These are phyloP conservation scores for Takakia lepidozioides DNA, from an alignment of 225 moss, liverwort and hornwort genomes.

Conservation along the genomic window DNA sequence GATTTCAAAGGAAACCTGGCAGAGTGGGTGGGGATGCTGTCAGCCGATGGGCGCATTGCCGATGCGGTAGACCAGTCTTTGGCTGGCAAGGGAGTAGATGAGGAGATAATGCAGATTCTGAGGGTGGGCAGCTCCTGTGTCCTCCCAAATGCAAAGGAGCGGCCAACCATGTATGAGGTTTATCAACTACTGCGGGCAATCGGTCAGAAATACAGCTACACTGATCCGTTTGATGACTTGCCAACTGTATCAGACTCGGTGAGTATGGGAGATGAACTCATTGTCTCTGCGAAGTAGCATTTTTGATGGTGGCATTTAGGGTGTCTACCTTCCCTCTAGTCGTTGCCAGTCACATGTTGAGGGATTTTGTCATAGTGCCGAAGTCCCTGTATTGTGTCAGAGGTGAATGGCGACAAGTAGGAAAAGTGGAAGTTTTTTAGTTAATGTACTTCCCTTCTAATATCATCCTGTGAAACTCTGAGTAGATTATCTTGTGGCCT, in stretches of 20 bases:
- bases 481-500: no score
- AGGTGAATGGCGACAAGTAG: no score
- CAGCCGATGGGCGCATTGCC: constrained; percentile 12
- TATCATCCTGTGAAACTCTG: no score
- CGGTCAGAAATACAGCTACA: constrained; percentile 69
- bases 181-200: constrained; percentile 80
- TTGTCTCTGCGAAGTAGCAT: constrained; percentile 3
- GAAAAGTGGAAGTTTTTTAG: no score
- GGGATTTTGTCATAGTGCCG: no score
- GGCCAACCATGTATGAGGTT: constrained; percentile 83
- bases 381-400: no score
- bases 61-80: constrained; percentile 48
- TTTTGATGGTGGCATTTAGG: no score
- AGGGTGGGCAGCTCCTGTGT: constrained; percentile 71
- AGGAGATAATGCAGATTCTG: constrained; percentile 67
- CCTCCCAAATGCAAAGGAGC: constrained; percentile 44
- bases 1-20: constrained; percentile 61
- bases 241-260: constrained; percentile 12
- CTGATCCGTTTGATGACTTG: constrained; percentile 54
- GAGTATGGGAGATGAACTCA: not conserved
- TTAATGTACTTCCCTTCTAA: no score
- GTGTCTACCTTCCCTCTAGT: no score
- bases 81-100: constrained; percentile 31
- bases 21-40: constrained; percentile 51
- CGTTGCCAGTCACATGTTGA: no score